These are phyloP conservation scores for Aspergillus novofumigatus DNA, from an alignment of 2,329 filamentous ascomycete genomes.

Conservation along the genomic window DNA sequence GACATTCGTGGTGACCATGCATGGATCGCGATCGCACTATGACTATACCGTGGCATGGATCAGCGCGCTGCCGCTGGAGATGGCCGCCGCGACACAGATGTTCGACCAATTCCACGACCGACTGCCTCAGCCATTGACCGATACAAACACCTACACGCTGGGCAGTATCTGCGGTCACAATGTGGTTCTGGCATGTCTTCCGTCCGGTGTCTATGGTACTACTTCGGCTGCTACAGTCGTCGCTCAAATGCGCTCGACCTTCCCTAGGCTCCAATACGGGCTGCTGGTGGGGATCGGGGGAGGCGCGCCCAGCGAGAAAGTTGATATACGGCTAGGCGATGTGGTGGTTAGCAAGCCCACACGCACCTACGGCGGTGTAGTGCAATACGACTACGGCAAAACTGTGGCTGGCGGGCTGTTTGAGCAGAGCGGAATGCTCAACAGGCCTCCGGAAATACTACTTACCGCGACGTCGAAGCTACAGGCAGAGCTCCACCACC, in stretches of 20 bases:
- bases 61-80: neutral
- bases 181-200: conserved; percentile 6
- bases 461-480: conserved; percentile 9
- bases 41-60: neutral
- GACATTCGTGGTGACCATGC: no score
- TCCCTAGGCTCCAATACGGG: neutral
- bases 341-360: conserved; percentile 12
- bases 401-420: conserved; percentile 5
- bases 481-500: conserved; percentile 1
- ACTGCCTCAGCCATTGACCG: neutral
- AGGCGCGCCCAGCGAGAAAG: conserved; percentile 2
- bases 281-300: conserved; percentile 15
- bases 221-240: neutral
- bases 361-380: conserved; percentile 8
- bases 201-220: conserved; percentile 2
- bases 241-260: neutral
- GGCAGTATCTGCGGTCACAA: neutral
- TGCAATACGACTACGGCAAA: conserved; percentile 21
- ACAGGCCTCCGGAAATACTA: conserved; percentile 11
- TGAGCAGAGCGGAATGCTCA: conserved; percentile 9
- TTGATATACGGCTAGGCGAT: conserved; percentile 15
- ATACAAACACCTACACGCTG: conserved; percentile 1
- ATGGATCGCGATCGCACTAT: no score
- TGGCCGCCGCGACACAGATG: neutral
- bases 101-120: conserved; percentile 1